These are phyloP conservation scores for Penicillium freii DNA, from an alignment of 2,329 filamentous ascomycete genomes.

Conservation along the genomic window DNA sequence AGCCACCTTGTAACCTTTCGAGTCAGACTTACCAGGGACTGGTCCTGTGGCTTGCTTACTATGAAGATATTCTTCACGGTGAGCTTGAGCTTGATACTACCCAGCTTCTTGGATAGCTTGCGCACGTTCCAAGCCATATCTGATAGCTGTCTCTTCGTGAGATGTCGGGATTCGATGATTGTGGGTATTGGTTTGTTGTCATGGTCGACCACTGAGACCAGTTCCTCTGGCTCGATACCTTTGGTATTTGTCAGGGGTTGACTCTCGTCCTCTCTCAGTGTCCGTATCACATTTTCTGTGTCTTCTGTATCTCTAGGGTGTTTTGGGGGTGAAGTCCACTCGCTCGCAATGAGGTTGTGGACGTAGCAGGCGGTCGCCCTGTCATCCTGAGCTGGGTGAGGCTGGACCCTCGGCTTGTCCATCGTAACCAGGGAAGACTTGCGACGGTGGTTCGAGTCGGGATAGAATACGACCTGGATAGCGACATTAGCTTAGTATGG, in stretches of 20 bases:
- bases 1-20: conserved; percentile 78
- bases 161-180: conserved; percentile 64
- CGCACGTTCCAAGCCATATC: conserved; percentile 97
- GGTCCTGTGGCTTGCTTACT: conserved; percentile 87
- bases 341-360: conserved; percentile 54
- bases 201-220: conserved; percentile 26
- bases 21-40: conserved; percentile 72
- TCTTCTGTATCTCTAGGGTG: conserved; percentile 12
- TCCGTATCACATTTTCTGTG: conserved; percentile 17
- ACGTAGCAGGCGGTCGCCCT: conserved; percentile 59
- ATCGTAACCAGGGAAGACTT: conserved; percentile 58
- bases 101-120: conserved; percentile 81
- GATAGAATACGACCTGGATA: conserved; percentile 56
- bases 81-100: conserved; percentile 77
- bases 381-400: conserved; percentile 36
- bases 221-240: conserved; percentile 21
- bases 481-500: not conserved
- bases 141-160: conserved; percentile 91
- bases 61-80: conserved; percentile 81
- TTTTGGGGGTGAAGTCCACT: conserved; percentile 28
- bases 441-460: conserved; percentile 53
- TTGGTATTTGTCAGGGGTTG: conserved; percentile 21
- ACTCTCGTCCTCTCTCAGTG: conserved; percentile 14
- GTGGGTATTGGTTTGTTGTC: conserved; percentile 34
- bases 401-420: conserved; percentile 41